These are phyloP conservation scores for Rhexocercosporidium sp. DNA, from an alignment of 2,329 filamentous ascomycete genomes.

Conservation along the genomic window DNA sequence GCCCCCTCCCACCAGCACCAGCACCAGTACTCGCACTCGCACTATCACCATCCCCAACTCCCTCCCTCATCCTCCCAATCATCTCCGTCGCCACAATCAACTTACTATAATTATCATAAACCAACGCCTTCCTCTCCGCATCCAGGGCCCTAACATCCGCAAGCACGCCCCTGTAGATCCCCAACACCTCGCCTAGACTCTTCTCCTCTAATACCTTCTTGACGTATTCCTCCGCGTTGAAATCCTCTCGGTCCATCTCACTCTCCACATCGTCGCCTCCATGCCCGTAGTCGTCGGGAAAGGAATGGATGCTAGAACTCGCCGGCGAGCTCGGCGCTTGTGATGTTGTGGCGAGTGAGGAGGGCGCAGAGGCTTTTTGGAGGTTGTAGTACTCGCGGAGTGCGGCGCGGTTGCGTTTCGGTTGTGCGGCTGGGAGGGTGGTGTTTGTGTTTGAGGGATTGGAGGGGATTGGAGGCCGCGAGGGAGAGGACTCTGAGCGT, in stretches of 20 bases:
- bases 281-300: constrained; percentile 48
- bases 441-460: constrained; percentile 37
- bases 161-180: constrained; percentile 72
- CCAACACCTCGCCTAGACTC: constrained; percentile 70
- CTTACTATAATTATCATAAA: constrained; percentile 99
- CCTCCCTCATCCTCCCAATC: constrained; percentile 84
- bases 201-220: constrained; percentile 63
- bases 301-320: constrained; percentile 26
- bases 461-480: constrained; percentile 36
- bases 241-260: constrained; percentile 76
- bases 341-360: background rate
- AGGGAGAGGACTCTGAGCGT: constrained; percentile 64
- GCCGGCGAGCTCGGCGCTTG: constrained; percentile 28
- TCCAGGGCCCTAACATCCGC: constrained; percentile 88
- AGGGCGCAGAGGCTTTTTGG: constrained; percentile 46
- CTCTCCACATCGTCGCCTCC: constrained; percentile 45
- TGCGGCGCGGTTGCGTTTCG: constrained; percentile 72
- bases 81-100: constrained; percentile 96
- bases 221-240: constrained; percentile 75
- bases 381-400: constrained; percentile 96
- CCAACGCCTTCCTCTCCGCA: constrained; percentile 93
- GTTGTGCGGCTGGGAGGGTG: constrained; percentile 27
- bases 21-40: constrained; percentile 59
- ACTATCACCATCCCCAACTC: constrained; percentile 73
- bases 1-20: constrained; percentile 36